Conservation (phyloP, 352 stramenopile genomes). For the Phytophthora citrophthora region DNA sequence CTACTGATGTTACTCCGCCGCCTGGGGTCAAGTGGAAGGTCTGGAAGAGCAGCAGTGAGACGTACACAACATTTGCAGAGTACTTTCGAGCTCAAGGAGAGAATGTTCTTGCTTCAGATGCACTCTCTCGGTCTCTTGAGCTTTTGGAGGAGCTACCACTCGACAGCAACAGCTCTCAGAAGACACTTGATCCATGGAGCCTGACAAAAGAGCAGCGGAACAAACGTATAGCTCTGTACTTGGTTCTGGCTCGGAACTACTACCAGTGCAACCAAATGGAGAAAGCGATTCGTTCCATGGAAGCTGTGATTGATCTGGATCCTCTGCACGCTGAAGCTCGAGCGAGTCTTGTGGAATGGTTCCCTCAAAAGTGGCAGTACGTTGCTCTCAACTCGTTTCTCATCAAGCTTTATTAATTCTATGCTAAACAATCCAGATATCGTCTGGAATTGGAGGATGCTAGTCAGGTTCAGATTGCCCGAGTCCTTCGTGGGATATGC, state of each 20-base stretch:
- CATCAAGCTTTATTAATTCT: constrained; percentile 5
- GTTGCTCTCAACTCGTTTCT: constrained; percentile 7
- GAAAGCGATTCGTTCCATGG: constrained; percentile 71
- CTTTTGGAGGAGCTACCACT: constrained; percentile 34
- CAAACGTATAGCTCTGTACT: constrained; percentile 52
- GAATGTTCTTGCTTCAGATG: constrained; percentile 57
- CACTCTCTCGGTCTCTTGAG: constrained; percentile 56
- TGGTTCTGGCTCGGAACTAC: constrained; percentile 65
- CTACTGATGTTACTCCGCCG: constrained; percentile 10
- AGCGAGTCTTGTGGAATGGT: constrained; percentile 60
- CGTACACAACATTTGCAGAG: constrained; percentile 55
- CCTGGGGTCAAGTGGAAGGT: constrained; percentile 35
- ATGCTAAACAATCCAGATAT: constrained; percentile 33
- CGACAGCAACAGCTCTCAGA: not conserved
- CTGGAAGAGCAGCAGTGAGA: constrained; percentile 49
- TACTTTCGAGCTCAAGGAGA: constrained; percentile 55
- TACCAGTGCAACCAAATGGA: constrained; percentile 86
- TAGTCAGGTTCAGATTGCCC: constrained; percentile 72
- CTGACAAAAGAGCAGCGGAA: constrained; percentile 26
- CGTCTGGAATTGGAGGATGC: constrained; percentile 70
- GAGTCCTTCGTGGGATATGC: constrained; percentile 67
- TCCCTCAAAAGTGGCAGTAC: constrained; percentile 77
- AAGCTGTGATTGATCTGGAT: constrained; percentile 67
- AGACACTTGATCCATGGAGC: constrained; percentile 11
- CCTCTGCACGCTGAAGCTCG: constrained; percentile 64